Percentiles rank a stretch among this genome's conserved stretches.
Evolutionary conservation across 2,329 filamentous ascomycete genomes (phyloP).

Genomic region (Exophiala aquamarina): DNA sequence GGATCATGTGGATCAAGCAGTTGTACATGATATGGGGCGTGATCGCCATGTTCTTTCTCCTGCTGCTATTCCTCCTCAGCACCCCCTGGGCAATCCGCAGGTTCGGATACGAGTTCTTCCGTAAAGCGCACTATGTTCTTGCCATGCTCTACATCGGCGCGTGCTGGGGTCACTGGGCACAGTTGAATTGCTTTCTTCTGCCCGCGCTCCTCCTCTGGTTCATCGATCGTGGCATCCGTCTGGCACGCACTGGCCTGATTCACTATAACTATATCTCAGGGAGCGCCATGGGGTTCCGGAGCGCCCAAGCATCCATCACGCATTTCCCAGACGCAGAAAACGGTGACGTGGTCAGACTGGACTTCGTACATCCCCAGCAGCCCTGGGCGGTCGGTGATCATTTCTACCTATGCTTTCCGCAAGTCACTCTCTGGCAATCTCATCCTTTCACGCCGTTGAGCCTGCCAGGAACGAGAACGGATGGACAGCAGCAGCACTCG

Average conservation of each 20-base stretch:
- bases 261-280: slow-evolving; percentile 57
- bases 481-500: slow-evolving; percentile 29
- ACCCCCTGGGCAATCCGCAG: slow-evolving; percentile 59
- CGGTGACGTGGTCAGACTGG: slow-evolving; percentile 64
- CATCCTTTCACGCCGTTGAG: slow-evolving; percentile 69
- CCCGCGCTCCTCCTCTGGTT: slow-evolving; percentile 65
- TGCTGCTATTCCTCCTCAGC: slow-evolving; percentile 62
- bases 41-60: slow-evolving; percentile 65
- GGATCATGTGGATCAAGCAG: slow-evolving; percentile 59
- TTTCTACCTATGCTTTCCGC: slow-evolving; percentile 68
- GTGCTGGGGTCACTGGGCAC: slow-evolving; percentile 72
- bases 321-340: slow-evolving; percentile 57
- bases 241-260: slow-evolving; percentile 59
- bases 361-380: slow-evolving; percentile 62
- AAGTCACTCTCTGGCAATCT: slow-evolving; percentile 68
- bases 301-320: slow-evolving; percentile 52
- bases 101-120: slow-evolving; percentile 76
- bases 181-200: slow-evolving; percentile 68
- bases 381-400: slow-evolving; percentile 69
- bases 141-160: slow-evolving; percentile 74
- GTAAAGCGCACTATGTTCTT: slow-evolving; percentile 70
- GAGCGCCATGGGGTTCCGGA: slow-evolving; percentile 54
- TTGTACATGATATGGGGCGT: slow-evolving; percentile 72
- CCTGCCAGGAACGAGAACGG: slow-evolving; percentile 38
- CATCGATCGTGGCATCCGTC: slow-evolving; percentile 61